Evolutionary conservation across 371 early-diverging fungal genomes (phyloP), one percentile per base, ranked within the genome.

Genomic region (Actinomortierella wolfii): DNA sequence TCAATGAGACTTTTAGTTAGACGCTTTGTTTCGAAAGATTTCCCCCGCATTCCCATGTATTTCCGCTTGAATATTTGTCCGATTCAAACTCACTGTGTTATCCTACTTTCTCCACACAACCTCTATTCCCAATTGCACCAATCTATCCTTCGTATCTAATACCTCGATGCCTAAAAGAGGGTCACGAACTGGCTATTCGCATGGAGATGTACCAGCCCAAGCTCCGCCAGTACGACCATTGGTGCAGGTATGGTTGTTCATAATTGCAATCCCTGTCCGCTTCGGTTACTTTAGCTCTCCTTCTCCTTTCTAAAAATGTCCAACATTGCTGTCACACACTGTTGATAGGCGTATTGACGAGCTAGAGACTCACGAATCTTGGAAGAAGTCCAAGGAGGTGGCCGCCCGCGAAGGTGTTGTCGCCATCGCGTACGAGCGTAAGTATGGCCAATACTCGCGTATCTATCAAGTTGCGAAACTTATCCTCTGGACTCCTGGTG

Each of bases 401-500:
- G 78, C 87, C 1, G 86, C 86, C 14, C 79, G 79, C 54, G 86
- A 89, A 64, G 90, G 83, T n/a, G 68, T 87, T 7, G 78, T 86
- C 15, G 85, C 87, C 3, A 86, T 84, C 46, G 88, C 78, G 4
- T 89, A 87, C 54, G 88, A 86, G 49, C 79, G 86, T 34, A 76
- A 78, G 44, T 76, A 78, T 48, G 76, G 76, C 8, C 81, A 83
- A 29, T 79, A 69, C 60, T 81, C 81, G 25, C 80, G 87, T 14
- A 56, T 88, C 17, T 82, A 82, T 54, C 90, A 90, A 64, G 86
- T 87, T 74, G 86, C 87, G 14, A 90, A 89, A 58, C 70, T 82
- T 20, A 86, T 84, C 61, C 75, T 90, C 34, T 87, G 78, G 68
- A 56, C 77, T 8, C 87, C 88, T 3, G 78, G 78, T 2, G 61